These are phyloP conservation scores for Trichoderma sp. DNA, from an alignment of 2,329 filamentous ascomycete species.

Conservation along the genomic window DNA sequence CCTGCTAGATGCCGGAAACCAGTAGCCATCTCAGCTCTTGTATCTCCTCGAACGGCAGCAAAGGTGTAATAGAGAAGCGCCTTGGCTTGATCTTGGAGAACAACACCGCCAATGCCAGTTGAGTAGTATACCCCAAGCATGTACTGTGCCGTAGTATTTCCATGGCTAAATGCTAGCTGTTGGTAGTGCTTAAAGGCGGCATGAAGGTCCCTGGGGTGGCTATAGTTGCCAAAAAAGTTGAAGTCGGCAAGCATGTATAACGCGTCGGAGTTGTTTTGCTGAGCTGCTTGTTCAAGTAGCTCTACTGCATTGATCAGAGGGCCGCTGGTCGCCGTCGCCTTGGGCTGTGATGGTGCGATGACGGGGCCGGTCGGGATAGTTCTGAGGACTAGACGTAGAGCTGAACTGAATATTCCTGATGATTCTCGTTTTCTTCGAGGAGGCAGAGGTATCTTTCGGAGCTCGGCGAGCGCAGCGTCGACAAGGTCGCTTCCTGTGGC, in stretches of 20 bases:
- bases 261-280: conserved; percentile 72
- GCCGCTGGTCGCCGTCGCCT: conserved; percentile 42
- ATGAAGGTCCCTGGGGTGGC: conserved; percentile 78
- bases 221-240: conserved; percentile 95
- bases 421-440: conserved; percentile 48
- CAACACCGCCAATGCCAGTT: conserved; percentile 80
- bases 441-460: conserved; percentile 52
- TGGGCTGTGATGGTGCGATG: conserved; percentile 47
- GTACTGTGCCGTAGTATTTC: conserved; percentile 90
- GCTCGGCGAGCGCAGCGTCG: conserved; percentile 52
- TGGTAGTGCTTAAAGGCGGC: conserved; percentile 81
- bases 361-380: conserved; percentile 53
- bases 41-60: conserved; percentile 80
- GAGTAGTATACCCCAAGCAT: conserved; percentile 97
- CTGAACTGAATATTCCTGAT: conserved; percentile 46
- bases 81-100: conserved; percentile 84
- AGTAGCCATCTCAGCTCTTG: conserved; percentile 88
- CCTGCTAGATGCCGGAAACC: conserved; percentile 84
- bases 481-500: conserved; percentile 54
- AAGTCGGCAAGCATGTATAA: conserved; percentile 88
- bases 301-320: conserved; percentile 54
- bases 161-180: conserved; percentile 71
- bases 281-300: conserved; percentile 55
- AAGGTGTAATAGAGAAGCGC: conserved; percentile 94
- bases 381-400: conserved; percentile 49